Evolutionary conservation across 768 basidiomycete genomes (phyloP).

Genomic region (Termitomyces sp.): DNA sequence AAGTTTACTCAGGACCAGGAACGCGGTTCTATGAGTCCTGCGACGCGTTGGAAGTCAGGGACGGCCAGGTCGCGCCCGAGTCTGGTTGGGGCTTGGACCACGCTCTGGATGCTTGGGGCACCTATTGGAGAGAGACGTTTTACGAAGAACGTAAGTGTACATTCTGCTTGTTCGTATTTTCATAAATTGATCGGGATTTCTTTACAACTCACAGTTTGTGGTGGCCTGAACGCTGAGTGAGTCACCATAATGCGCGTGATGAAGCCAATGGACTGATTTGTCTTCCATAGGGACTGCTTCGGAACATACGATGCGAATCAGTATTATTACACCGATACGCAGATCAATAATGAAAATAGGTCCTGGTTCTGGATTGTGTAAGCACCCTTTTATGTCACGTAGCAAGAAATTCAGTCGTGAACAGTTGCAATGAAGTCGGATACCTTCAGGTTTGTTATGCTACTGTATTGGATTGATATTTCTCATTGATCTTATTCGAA

Average conservation of each 20-base stretch:
- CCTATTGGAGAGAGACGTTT: conserved; percentile 55
- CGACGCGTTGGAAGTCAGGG: conserved; percentile 63
- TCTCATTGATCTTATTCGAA: neutral
- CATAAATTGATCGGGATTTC: neutral
- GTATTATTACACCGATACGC: conserved; percentile 50
- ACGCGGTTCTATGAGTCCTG: conserved; percentile 58
- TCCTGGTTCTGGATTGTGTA: conserved; percentile 77
- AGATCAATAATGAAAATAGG: conserved; percentile 51
- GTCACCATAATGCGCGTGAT: conserved; percentile 20
- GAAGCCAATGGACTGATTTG: conserved; percentile 2
- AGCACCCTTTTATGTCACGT: conserved; percentile 16
- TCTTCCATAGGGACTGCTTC: conserved; percentile 33
- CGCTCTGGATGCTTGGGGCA: conserved; percentile 61
- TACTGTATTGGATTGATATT: neutral
- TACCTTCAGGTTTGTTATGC: conserved; percentile 41
- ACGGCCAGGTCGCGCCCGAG: conserved; percentile 47
- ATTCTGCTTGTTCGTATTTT: neutral
- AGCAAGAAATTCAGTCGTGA: conserved; percentile 2
- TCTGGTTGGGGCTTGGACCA: conserved; percentile 62
- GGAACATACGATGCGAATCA: conserved; percentile 40
- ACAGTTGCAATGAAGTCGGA: conserved; percentile 70
- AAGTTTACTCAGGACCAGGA: conserved; percentile 46
- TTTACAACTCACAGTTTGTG: conserved; percentile 47
- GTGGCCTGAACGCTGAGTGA: conserved; percentile 42
- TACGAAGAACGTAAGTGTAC: conserved; percentile 38